Percentiles rank a stretch among this genome's conserved stretches.
phyloP scores from a whole-genome alignment of 2,329 filamentous ascomycete species.

The Hansfordia pulvinata region DNA sequence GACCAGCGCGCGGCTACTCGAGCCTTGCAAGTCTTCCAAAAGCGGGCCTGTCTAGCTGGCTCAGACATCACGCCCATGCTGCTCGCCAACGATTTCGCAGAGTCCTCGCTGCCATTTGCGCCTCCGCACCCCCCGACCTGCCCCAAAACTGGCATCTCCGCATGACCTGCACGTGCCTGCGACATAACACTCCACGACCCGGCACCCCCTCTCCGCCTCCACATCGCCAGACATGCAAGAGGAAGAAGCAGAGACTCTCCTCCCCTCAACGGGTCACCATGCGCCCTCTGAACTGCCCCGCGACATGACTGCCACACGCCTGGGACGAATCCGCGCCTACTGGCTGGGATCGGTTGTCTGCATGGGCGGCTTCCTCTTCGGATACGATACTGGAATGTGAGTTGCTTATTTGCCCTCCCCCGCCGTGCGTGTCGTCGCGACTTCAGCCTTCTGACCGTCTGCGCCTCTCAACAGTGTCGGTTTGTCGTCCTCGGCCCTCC shows the following conservation, averaged over 20 bases:
- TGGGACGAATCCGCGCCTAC: slow-evolving; percentile 30
- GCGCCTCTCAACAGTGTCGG: slow-evolving; percentile 8
- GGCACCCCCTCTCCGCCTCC: too few species aligned
- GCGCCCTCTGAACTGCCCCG: slow-evolving; percentile 12
- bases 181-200: slow-evolving; percentile 1
- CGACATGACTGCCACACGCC: slow-evolving; percentile 8
- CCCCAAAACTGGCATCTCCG: too few species aligned
- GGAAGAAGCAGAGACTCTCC: too few species aligned
- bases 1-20: too few species aligned
- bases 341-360: slow-evolving; percentile 36
- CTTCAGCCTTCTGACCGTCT: slow-evolving; percentile 4
- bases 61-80: too few species aligned
- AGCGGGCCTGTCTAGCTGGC: too few species aligned
- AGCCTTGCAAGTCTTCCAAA: too few species aligned
- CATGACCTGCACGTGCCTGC: too few species aligned
- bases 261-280: not conserved
- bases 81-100: too few species aligned
- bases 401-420: slow-evolving; percentile 5
- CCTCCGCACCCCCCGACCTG: too few species aligned
- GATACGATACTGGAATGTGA: slow-evolving; percentile 27
- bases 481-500: slow-evolving; percentile 4
- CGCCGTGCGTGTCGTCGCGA: slow-evolving; percentile 1
- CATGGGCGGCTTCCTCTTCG: slow-evolving; percentile 33
- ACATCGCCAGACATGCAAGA: too few species aligned
- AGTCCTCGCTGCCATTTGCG: too few species aligned